Base-by-base conservation (phyloP, 257 asterid genomes). In the Solanum chmielewskii region DNA sequence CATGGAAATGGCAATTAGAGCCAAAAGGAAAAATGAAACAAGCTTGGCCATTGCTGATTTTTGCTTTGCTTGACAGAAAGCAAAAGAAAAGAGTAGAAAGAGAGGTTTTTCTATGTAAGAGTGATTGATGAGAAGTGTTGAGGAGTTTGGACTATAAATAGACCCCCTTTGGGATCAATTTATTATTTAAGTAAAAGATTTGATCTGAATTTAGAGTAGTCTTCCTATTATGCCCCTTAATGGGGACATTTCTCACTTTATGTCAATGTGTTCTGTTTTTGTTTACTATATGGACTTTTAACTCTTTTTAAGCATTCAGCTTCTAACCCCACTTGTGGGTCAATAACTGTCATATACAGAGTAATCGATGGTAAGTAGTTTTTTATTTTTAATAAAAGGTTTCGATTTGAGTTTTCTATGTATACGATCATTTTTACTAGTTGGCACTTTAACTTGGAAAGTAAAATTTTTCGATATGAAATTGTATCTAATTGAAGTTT, bases 11-110 rank as follows among this genome's bases (percentile, higher is more conserved):
- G 90, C 92, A 45, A 92, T 29, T 70, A 91, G 59, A 8, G 92
- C 89, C 83, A 92, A 87, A 71, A 92, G 88, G 14, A 90, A 21
- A 44, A 92, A 86, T 21, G 88, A 82, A 10, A 85, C 21, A 69
- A 87, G 59, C 88, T 91, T 92, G 16, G 90, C 92, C 92, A 92
- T 92, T 82, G 91, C 89, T 88, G 70, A 27, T 49, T 23, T 23
- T 76, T 35, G 31, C 89, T 23, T 76, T 35, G 31, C 89, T 27
- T 41, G 23, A 86, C 42, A 70, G 73, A 89, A 41, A 45, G 88
- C 73, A 52, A 76, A 68, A 29, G 73, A 82, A 71, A 29, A 41
- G 83, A 71, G 18, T 25, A 73, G 44, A 62, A 37, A 35, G 39
- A 37, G 39, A 35, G 39, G 39, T 35, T 9, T 29, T 31, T 31